Percentiles rank a stretch among this genome's conserved stretches.
Conservation (phyloP, 1,284 basidiomycete species). For the Waitea zeae region DNA sequence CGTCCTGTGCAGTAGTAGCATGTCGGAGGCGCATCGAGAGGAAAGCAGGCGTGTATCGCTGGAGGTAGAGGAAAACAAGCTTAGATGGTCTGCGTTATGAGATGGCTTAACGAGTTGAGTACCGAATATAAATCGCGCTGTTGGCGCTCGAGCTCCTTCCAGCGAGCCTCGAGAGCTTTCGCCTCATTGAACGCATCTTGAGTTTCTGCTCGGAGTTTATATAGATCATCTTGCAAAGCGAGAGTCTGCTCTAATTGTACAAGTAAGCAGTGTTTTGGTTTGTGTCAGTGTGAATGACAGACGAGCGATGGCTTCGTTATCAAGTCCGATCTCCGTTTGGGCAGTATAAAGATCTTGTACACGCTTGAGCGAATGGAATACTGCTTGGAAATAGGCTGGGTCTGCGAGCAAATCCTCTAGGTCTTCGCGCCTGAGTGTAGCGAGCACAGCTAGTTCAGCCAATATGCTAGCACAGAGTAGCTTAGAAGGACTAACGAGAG, state of each 20-base stretch:
- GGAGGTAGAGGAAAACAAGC: conserved; percentile 3
- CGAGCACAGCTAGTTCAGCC: not conserved
- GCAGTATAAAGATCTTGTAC: conserved; percentile 61
- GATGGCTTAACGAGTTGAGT: conserved; percentile 5
- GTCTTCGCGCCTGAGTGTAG: conserved; percentile 59
- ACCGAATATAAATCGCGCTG: conserved; percentile 83
- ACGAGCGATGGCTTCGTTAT: conserved; percentile 78
- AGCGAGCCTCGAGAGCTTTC: conserved; percentile 58
- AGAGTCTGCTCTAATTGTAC: conserved; percentile 33
- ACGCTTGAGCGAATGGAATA: conserved; percentile 61
- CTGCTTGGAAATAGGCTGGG: conserved; percentile 71
- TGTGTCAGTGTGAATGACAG: conserved; percentile 14
- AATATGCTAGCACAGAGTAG: conserved; percentile 1
- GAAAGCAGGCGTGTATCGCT: conserved; percentile 78
- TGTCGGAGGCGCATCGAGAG: conserved; percentile 74
- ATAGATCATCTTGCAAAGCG: conserved; percentile 53
- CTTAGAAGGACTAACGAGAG: conserved; percentile 34
- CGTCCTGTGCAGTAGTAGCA: conserved; percentile 78
- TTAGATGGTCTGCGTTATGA: no score
- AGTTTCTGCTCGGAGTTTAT: conserved; percentile 60
- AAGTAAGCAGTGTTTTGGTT: not conserved
- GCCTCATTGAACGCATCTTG: conserved; percentile 76
- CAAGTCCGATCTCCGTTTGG: conserved; percentile 60
- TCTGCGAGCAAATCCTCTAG: conserved; percentile 78
- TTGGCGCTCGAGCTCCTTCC: conserved; percentile 74